Evolutionary conservation across 2,329 filamentous ascomycete species (phyloP).

Genomic region (Fusarium piperis): DNA sequence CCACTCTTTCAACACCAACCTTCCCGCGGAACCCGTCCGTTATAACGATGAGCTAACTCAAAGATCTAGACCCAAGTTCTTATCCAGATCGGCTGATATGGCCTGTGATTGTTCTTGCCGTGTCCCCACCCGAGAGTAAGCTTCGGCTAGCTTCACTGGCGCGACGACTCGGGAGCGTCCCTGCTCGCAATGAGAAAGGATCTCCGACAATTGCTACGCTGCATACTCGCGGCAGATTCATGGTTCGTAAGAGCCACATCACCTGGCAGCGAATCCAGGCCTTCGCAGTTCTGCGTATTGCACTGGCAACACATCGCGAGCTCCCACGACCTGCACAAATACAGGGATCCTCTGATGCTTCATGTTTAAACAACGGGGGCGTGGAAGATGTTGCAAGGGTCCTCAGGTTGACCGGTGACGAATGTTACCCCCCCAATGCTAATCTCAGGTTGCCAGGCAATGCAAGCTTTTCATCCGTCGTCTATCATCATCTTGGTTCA

Average conservation of each 20-base stretch:
- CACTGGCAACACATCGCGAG: neutral
- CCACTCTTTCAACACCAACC: neutral
- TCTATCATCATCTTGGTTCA: neutral
- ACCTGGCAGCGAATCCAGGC: constrained; percentile 2
- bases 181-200: constrained; percentile 7
- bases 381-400: constrained; percentile 6
- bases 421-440: constrained; percentile 1
- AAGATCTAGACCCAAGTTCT: constrained; percentile 1
- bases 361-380: neutral
- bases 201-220: neutral
- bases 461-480: neutral
- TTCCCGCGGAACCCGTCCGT: neutral
- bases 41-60: neutral
- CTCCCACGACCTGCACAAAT: neutral
- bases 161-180: constrained; percentile 2
- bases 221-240: constrained; percentile 2
- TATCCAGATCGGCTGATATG: constrained; percentile 1
- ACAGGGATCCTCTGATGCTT: neutral
- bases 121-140: constrained; percentile 25
- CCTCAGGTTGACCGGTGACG: neutral
- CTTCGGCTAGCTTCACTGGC: constrained; percentile 26
- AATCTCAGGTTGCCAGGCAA: constrained; percentile 20
- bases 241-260: constrained; percentile 14
- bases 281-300: neutral
- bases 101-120: neutral